A percentile compares a stretch with the other conserved stretches of the same genome.
phyloP scores from a whole-genome alignment of 2,329 filamentous ascomycete genomes.

The Exophiala spinifera region DNA sequence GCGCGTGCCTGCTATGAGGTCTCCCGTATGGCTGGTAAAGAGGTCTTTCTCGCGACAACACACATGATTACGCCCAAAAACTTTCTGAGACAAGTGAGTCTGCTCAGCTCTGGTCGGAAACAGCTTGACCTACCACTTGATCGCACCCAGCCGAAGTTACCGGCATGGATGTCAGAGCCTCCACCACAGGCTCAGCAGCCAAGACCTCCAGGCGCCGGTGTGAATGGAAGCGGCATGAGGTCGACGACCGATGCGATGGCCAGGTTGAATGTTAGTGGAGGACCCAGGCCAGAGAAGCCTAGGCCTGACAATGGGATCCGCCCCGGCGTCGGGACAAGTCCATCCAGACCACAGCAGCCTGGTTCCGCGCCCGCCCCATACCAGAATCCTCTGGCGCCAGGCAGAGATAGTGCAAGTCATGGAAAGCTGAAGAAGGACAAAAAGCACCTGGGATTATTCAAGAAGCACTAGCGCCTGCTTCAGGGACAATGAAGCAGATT shows the following conservation, averaged over 20 bases:
- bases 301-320: conserved; percentile 32
- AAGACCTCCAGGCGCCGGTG: conserved; percentile 16
- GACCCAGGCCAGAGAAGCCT: conserved; percentile 25
- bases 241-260: conserved; percentile 26
- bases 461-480: conserved; percentile 23
- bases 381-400: conserved; percentile 14
- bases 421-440: conserved; percentile 58
- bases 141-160: conserved; percentile 73
- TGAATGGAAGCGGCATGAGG: conserved; percentile 15
- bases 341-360: conserved; percentile 6
- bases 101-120: conserved; percentile 72
- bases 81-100: conserved; percentile 77
- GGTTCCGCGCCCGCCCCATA: conserved; percentile 13
- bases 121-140: conserved; percentile 78
- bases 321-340: conserved; percentile 16
- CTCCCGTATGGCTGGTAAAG: conserved; percentile 66
- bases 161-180: conserved; percentile 69
- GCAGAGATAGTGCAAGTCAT: conserved; percentile 1
- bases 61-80: conserved; percentile 88
- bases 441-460: conserved; percentile 46
- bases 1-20: conserved; percentile 85
- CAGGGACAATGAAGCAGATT: background rate
- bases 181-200: conserved; percentile 40
- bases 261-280: conserved; percentile 24
- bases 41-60: conserved; percentile 83